phyloP scores from a whole-genome alignment of 495 filamentous ascomycete species.

The Aspergillus steynii region DNA sequence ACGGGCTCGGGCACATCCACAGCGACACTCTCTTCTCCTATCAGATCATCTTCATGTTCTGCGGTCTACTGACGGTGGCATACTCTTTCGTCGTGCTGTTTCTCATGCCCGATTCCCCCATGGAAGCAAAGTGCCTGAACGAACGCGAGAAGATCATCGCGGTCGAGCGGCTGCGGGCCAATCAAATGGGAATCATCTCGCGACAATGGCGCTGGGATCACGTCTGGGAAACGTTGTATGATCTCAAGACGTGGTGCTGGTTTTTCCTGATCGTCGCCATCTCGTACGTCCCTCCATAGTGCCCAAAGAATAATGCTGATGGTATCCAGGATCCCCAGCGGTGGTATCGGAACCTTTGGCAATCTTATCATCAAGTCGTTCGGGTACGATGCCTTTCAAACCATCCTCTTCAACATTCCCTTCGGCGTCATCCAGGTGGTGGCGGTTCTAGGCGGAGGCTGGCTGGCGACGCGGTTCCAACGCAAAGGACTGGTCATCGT shows the following conservation, averaged over 20 bases:
- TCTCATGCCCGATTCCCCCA: slow-evolving; percentile 53
- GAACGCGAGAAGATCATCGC: slow-evolving; percentile 48
- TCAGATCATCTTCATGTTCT: slow-evolving; percentile 59
- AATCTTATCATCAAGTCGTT: slow-evolving; percentile 39
- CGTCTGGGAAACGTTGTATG: slow-evolving; percentile 43
- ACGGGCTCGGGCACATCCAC: slow-evolving; percentile 56
- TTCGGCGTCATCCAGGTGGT: slow-evolving; percentile 45
- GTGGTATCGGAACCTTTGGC: slow-evolving; percentile 38
- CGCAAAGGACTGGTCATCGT: slow-evolving; percentile 24
- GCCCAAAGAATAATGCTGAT: background rate
- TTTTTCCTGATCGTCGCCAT: slow-evolving; percentile 29
- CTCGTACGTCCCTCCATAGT: slow-evolving; percentile 18
- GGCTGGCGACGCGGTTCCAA: slow-evolving; percentile 38
- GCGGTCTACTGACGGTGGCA: slow-evolving; percentile 37
- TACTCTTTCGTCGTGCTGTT: slow-evolving; percentile 39
- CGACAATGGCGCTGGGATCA: slow-evolving; percentile 50
- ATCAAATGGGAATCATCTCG: slow-evolving; percentile 55
- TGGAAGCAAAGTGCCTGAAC: slow-evolving; percentile 44
- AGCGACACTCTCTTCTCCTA: slow-evolving; percentile 48
- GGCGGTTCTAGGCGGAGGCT: slow-evolving; percentile 44
- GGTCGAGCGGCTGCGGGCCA: slow-evolving; percentile 52
- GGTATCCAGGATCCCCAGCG: slow-evolving; percentile 27
- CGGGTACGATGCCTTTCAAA: slow-evolving; percentile 33
- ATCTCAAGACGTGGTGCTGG: slow-evolving; percentile 44
- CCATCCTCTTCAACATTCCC: slow-evolving; percentile 36